phyloP scores from a whole-genome alignment of 371 early-diverging fungal species.

The Smittium mucronatum region DNA sequence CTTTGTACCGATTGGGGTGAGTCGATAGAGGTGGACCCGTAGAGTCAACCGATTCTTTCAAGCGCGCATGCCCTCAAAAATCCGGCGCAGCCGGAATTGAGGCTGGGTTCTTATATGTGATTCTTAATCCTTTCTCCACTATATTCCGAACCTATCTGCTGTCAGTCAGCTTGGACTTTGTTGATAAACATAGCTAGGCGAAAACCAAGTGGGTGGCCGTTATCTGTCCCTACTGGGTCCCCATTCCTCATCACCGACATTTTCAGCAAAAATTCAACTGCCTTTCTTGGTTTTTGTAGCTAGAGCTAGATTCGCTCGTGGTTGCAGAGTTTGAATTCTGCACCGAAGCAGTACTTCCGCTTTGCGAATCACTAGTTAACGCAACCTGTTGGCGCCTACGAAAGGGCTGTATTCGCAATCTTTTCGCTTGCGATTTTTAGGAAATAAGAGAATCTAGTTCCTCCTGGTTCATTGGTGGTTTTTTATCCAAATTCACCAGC shows the following conservation, averaged over 20 bases:
- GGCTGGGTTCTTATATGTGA: too few species aligned
- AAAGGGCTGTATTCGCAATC: background rate
- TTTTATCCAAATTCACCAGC: background rate
- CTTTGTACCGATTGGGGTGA: too few species aligned
- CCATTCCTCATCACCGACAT: background rate
- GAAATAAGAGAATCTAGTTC: background rate
- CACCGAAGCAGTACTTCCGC: background rate
- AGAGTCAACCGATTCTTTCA: too few species aligned
- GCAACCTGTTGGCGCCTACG: background rate
- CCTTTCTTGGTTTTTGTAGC: background rate
- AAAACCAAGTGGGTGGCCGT: too few species aligned
- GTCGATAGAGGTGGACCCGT: too few species aligned
- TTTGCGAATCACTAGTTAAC: background rate
- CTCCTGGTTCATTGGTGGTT: background rate
- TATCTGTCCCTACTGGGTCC: background rate
- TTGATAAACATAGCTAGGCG: too few species aligned
- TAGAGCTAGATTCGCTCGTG: background rate
- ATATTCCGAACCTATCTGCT: too few species aligned
- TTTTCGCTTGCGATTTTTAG: background rate
- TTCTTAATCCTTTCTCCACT: too few species aligned
- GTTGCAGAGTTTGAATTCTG: background rate
- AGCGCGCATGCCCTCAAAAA: too few species aligned
- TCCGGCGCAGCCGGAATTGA: too few species aligned
- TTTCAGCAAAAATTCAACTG: background rate
- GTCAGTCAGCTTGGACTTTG: too few species aligned